Percentiles rank a stretch among this genome's conserved stretches.
Evolutionary conservation across 768 basidiomycete species (phyloP).

Genomic region (Termitomyces sp.): DNA sequence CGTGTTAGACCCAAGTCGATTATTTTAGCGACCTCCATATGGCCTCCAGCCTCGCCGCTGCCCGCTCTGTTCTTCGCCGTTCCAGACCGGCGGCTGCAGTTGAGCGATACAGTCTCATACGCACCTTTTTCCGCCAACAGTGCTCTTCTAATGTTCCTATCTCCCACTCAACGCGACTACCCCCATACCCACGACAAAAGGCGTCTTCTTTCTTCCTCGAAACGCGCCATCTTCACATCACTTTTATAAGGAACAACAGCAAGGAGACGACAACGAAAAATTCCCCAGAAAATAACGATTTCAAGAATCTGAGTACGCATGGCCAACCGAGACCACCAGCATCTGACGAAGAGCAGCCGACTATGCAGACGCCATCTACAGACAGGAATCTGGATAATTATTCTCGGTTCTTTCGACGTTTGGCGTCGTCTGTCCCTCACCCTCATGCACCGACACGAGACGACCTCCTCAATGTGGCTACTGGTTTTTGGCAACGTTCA

Average conservation of each 20-base stretch:
- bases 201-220: not conserved
- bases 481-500: slow-evolving; percentile 85
- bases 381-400: slow-evolving; percentile 55
- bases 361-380: not conserved
- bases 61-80: slow-evolving; percentile 7
- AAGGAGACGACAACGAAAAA: not conserved
- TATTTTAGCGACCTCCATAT: not conserved
- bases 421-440: slow-evolving; percentile 75
- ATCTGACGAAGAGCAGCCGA: slow-evolving; percentile 1
- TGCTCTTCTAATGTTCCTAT: slow-evolving; percentile 1
- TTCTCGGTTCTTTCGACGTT: slow-evolving; percentile 73
- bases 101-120: slow-evolving; percentile 57
- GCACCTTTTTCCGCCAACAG: slow-evolving; percentile 49
- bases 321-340: not conserved
- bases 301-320: not conserved
- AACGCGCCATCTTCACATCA: slow-evolving; percentile 17
- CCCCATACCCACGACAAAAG: not conserved
- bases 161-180: not conserved
- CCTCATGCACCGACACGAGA: slow-evolving; percentile 79
- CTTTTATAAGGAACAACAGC: slow-evolving; percentile 2
- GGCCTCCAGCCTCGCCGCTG: slow-evolving; percentile 8
- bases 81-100: slow-evolving; percentile 21
- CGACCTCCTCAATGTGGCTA: slow-evolving; percentile 82
- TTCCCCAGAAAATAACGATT: not conserved
- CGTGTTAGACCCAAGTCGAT: not conserved